phyloP scores from a whole-genome alignment of 495 filamentous ascomycete genomes.

The Penicillium silybi region DNA sequence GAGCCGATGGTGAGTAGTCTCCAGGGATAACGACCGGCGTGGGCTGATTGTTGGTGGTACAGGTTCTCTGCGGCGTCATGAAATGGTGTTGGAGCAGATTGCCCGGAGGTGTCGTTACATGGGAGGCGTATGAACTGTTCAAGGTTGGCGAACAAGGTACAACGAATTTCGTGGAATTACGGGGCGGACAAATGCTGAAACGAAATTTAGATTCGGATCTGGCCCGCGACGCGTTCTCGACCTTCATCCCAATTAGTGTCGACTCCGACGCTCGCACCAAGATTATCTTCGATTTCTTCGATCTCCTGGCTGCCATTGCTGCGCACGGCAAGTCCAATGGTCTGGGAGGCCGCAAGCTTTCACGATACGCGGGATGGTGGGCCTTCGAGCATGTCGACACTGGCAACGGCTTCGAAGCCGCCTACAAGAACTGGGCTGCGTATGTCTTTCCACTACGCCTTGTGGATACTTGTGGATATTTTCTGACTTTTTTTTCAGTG shows the following conservation, averaged over 20 bases:
- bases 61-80: constrained; percentile 90
- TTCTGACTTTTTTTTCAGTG: constrained; percentile 48
- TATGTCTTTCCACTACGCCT: constrained; percentile 21
- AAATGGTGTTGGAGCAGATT: constrained; percentile 99
- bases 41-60: constrained; percentile 5
- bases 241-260: constrained; percentile 92
- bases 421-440: constrained; percentile 82
- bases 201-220: constrained; percentile 71
- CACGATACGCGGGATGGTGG: constrained; percentile 97
- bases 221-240: constrained; percentile 89
- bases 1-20: constrained; percentile 75
- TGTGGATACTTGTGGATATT: neutral
- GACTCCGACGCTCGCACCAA: constrained; percentile 80
- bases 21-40: neutral
- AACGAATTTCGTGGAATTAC: neutral
- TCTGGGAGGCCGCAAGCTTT: constrained; percentile 88
- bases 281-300: constrained; percentile 96
- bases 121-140: constrained; percentile 96
- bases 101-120: constrained; percentile 86
- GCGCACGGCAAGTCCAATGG: constrained; percentile 91
- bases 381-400: constrained; percentile 87
- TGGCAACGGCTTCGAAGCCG: constrained; percentile 88
- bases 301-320: constrained; percentile 77
- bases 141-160: constrained; percentile 90
- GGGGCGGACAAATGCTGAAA: constrained; percentile 7